Evolutionary conservation across 2,329 filamentous ascomycete species (phyloP).

Genomic region (Aschersonia sp.): DNA sequence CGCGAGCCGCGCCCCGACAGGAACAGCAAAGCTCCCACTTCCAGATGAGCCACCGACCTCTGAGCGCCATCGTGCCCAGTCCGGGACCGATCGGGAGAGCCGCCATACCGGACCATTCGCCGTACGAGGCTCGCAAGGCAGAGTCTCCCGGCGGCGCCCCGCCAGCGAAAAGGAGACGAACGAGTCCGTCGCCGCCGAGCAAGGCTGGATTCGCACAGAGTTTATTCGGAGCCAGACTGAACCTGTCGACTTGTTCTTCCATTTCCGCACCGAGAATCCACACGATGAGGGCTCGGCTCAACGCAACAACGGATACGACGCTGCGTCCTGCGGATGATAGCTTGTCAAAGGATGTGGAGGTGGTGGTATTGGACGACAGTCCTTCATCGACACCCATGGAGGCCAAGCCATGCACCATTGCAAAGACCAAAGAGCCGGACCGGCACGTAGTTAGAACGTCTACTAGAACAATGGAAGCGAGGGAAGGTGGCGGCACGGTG

Average conservation of each 20-base stretch:
- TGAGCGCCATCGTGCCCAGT: slow-evolving; percentile 23
- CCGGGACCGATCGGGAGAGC: slow-evolving; percentile 17
- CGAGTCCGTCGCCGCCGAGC: slow-evolving; percentile 15
- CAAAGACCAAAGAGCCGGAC: no score
- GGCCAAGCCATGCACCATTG: no score
- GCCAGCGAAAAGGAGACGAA: slow-evolving; percentile 13
- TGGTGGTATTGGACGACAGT: no score
- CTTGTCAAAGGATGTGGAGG: no score
- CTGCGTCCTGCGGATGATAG: no score
- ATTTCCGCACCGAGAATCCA: no score
- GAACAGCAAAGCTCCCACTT: slow-evolving; percentile 16
- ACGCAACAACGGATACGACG: no score
- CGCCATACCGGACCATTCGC: slow-evolving; percentile 16
- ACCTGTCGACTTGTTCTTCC: slow-evolving; percentile 11
- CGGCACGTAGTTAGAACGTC: no score
- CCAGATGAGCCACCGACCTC: slow-evolving; percentile 25
- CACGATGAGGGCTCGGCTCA: no score
- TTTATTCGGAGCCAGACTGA: slow-evolving; percentile 19
- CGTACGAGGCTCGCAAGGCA: slow-evolving; percentile 16
- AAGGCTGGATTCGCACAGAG: slow-evolving; percentile 18
- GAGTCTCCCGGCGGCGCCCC: slow-evolving; percentile 4
- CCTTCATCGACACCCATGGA: no score
- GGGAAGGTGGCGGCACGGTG: no score
- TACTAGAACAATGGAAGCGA: no score
- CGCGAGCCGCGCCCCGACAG: slow-evolving; percentile 5